Conservation (phyloP, 768 basidiomycete species). For the Tulasnella sp. region DNA sequence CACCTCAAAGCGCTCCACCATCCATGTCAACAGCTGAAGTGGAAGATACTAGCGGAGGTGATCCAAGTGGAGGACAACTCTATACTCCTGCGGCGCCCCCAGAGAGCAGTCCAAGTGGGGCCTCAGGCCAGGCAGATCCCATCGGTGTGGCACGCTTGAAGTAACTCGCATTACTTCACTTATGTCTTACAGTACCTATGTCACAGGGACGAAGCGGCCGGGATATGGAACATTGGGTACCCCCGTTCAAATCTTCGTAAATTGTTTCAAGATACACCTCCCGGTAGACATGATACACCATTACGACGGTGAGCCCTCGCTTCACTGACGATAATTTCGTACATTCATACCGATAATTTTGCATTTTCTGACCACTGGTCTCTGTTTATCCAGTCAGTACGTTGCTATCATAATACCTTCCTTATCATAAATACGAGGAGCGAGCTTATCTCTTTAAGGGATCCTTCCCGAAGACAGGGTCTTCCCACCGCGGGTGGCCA, state of each 20-base stretch:
- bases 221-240: constrained; percentile 14
- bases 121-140: no score
- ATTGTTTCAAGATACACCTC: neutral
- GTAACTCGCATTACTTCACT: neutral
- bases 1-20: neutral
- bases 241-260: neutral
- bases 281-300: neutral
- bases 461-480: constrained; percentile 55
- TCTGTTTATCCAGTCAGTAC: constrained; percentile 1
- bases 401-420: neutral
- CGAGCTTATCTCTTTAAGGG: neutral
- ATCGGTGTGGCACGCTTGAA: neutral
- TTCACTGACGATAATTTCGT: neutral
- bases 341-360: neutral
- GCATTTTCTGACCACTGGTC: neutral
- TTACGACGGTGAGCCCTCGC: constrained; percentile 5
- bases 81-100: neutral
- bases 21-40: neutral
- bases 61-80: neutral
- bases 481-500: constrained; percentile 66
- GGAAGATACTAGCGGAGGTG: neutral
- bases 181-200: neutral
- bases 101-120: no score
- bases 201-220: neutral
- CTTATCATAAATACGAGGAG: neutral